Evolutionary conservation across 2,329 filamentous ascomycete species (phyloP).

Genomic region (Exophiala oligosperma): DNA sequence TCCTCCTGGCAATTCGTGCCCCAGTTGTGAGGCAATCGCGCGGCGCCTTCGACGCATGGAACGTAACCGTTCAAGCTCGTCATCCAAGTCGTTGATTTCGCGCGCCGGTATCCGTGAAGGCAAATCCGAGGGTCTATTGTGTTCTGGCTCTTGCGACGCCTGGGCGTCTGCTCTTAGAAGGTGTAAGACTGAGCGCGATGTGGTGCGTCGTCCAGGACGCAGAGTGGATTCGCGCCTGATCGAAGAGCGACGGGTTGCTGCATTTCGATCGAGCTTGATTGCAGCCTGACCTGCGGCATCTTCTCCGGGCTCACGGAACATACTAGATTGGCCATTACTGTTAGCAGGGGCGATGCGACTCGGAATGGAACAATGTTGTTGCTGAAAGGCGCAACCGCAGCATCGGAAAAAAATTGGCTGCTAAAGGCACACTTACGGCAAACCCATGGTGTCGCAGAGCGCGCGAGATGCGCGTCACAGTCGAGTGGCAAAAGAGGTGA

Average conservation of each 20-base stretch:
- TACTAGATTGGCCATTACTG: constrained; percentile 35
- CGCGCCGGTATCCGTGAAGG: constrained; percentile 9
- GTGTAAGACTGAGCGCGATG: constrained; percentile 16
- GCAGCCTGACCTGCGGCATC: constrained; percentile 43
- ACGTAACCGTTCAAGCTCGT: constrained; percentile 21
- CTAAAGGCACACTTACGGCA: constrained; percentile 43
- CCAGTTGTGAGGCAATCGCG: constrained; percentile 4
- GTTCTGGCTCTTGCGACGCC: constrained; percentile 5
- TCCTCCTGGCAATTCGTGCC: constrained; percentile 7
- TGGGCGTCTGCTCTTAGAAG: constrained; percentile 18
- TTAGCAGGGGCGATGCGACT: constrained; percentile 11
- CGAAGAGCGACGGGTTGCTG: constrained; percentile 52
- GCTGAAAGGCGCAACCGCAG: constrained; percentile 16
- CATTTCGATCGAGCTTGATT: constrained; percentile 54
- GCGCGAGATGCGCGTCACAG: constrained; percentile 12
- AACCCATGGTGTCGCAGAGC: constrained; percentile 44
- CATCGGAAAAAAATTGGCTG: constrained; percentile 12
- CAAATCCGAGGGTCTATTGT: background rate
- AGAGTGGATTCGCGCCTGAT: constrained; percentile 55
- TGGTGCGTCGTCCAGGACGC: constrained; percentile 20
- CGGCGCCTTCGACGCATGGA: constrained; percentile 13
- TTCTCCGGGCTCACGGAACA: constrained; percentile 57
- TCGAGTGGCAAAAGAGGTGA: constrained; percentile 23
- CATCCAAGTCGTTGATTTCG: constrained; percentile 15
- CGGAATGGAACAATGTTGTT: constrained; percentile 22